Conservation (phyloP, 768 basidiomycete species). For the Pleurotus salmoneostramineus region DNA sequence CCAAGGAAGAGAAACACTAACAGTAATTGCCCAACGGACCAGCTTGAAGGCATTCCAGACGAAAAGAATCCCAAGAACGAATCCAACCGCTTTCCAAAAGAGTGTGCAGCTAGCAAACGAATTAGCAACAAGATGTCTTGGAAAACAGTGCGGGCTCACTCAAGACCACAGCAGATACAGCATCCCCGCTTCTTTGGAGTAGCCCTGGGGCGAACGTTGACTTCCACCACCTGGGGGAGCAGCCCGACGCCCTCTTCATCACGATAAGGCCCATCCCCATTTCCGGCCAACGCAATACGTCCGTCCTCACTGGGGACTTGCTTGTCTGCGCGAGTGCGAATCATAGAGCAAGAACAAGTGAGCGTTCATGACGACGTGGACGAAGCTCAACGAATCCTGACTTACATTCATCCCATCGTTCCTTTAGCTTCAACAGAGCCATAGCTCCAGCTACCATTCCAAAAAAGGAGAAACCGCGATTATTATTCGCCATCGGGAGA, state of each 20-base stretch:
- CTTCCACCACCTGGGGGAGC: conserved; percentile 13
- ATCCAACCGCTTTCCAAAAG: conserved; percentile 52
- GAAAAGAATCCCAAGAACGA: conserved; percentile 37
- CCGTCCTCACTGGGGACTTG: conserved; percentile 39
- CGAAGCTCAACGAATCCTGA: neutral
- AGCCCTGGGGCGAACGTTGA: conserved; percentile 22
- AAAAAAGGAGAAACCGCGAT: conserved; percentile 28
- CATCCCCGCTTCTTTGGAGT: conserved; percentile 30
- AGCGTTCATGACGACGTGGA: neutral
- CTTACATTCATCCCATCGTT: conserved; percentile 41
- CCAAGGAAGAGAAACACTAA: conserved; percentile 18
- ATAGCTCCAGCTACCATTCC: conserved; percentile 40
- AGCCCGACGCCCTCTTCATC: conserved; percentile 27
- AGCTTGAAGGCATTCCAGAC: conserved; percentile 41
- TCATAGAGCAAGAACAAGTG: neutral
- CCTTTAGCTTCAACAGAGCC: conserved; percentile 44
- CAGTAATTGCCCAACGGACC: conserved; percentile 43
- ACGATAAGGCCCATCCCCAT: neutral
- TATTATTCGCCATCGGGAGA: neutral
- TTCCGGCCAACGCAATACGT: conserved; percentile 23
- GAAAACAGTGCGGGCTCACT: too few relatives aligned
- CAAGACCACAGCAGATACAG: conserved; percentile 49
- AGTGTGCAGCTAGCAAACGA: conserved; percentile 39
- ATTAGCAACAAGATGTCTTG: conserved; percentile 10
- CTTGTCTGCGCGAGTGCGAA: conserved; percentile 29